Percentiles rank a stretch among this genome's conserved stretches.
These are phyloP conservation scores for Corynascus novoguineensis DNA, from an alignment of 495 filamentous ascomycete genomes.

Conservation along the genomic window DNA sequence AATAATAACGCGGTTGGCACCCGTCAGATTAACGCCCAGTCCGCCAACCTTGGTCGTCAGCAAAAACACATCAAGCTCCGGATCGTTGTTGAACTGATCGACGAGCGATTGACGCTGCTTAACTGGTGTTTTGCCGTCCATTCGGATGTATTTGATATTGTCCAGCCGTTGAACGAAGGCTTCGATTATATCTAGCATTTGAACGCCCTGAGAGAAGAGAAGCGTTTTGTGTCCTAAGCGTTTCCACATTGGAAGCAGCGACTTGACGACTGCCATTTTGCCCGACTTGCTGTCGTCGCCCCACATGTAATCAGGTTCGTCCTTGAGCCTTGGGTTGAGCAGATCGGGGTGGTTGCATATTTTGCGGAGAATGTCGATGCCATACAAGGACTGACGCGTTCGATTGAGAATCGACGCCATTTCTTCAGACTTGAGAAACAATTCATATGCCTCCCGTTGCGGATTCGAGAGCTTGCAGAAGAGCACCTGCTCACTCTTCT, in stretches of 20 bases:
- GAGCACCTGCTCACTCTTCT: constrained; percentile 90
- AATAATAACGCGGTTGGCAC: constrained; percentile 92
- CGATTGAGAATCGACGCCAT: constrained; percentile 71
- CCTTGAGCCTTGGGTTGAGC: constrained; percentile 54
- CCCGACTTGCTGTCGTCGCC: constrained; percentile 71
- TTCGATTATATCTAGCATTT: constrained; percentile 92
- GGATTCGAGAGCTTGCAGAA: constrained; percentile 83
- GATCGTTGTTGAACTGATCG: constrained; percentile 82
- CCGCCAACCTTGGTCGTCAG: constrained; percentile 94
- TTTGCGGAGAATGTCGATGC: constrained; percentile 87
- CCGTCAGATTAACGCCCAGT: constrained; percentile 87
- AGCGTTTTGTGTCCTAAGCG: constrained; percentile 82
- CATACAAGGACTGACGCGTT: constrained; percentile 72
- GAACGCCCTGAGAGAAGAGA: constrained; percentile 81
- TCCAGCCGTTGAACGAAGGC: constrained; percentile 61
- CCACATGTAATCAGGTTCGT: constrained; percentile 62
- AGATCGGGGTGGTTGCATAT: constrained; percentile 97
- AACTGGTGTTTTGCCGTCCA: constrained; percentile 89
- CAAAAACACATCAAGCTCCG: constrained; percentile 78
- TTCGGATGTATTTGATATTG: constrained; percentile 73
- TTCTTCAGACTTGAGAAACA: constrained; percentile 76
- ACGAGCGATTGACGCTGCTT: constrained; percentile 76
- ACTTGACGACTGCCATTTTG: constrained; percentile 90
- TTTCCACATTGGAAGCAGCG: constrained; percentile 79
- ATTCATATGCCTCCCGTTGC: constrained; percentile 70